Percentiles rank a stretch among this genome's conserved stretches.
These are phyloP conservation scores for Neurospora crassa DNA, from an alignment of 2,329 filamentous ascomycete genomes.

Conservation along the genomic window DNA sequence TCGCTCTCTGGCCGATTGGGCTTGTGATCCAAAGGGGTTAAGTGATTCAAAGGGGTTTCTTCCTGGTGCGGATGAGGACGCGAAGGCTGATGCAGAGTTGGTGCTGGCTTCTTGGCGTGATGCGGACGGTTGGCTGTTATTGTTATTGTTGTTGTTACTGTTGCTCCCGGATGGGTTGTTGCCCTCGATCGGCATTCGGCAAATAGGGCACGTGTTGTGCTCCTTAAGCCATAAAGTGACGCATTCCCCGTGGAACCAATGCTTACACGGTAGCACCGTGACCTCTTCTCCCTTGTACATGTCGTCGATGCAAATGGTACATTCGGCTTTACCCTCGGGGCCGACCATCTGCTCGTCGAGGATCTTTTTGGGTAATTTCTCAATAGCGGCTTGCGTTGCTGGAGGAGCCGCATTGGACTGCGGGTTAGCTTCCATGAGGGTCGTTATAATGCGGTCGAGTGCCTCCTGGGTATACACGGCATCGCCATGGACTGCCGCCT, in stretches of 20 bases:
- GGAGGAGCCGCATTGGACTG: slow-evolving; percentile 72
- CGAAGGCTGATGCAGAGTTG: neutral
- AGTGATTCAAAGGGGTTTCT: neutral
- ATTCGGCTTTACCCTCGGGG: slow-evolving; percentile 62
- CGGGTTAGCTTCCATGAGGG: slow-evolving; percentile 77
- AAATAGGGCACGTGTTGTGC: slow-evolving; percentile 88
- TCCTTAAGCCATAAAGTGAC: slow-evolving; percentile 76
- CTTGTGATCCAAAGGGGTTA: neutral
- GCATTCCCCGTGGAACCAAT: slow-evolving; percentile 87
- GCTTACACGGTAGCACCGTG: slow-evolving; percentile 71
- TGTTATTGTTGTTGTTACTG: slow-evolving; percentile 9
- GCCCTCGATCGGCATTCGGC: slow-evolving; percentile 46
- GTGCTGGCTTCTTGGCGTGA: neutral
- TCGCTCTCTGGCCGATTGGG: neutral
- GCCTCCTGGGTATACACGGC: slow-evolving; percentile 87
- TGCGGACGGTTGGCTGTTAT: slow-evolving; percentile 2
- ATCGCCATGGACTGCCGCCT: slow-evolving; percentile 56
- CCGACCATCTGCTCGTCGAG: slow-evolving; percentile 62
- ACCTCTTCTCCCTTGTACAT: slow-evolving; percentile 66
- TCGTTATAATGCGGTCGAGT: slow-evolving; percentile 76
- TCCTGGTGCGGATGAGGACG: neutral
- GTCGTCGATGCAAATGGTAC: slow-evolving; percentile 90
- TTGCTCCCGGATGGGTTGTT: slow-evolving; percentile 6
- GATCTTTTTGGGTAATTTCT: slow-evolving; percentile 59
- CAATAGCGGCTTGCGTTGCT: slow-evolving; percentile 66